Evolutionary conservation across 805 yeast genomes (phyloP).

Genomic region (Metschnikowia arizonensis): DNA sequence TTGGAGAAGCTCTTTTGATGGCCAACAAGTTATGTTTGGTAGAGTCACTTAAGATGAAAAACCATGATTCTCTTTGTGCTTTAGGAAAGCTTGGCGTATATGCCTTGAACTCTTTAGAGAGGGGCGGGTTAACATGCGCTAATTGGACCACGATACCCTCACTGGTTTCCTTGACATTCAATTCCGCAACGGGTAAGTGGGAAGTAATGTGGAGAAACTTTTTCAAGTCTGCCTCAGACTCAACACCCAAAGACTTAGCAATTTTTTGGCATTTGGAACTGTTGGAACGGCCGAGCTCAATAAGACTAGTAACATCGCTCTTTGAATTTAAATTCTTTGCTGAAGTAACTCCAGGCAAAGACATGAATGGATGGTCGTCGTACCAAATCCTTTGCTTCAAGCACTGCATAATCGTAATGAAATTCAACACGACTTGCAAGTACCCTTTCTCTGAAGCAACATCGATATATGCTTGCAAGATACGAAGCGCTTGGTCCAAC

Average conservation of each 20-base stretch:
- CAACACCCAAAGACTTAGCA: slow-evolving; percentile 39
- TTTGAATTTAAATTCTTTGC: neutral
- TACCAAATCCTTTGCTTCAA: slow-evolving; percentile 87
- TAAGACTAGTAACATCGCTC: slow-evolving; percentile 25
- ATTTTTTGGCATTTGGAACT: slow-evolving; percentile 30
- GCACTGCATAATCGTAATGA: slow-evolving; percentile 74
- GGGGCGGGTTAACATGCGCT: slow-evolving; percentile 48
- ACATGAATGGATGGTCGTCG: slow-evolving; percentile 64
- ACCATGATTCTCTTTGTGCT: slow-evolving; percentile 92
- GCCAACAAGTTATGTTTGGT: slow-evolving; percentile 52
- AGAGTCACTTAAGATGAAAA: slow-evolving; percentile 56
- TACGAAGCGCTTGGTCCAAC: slow-evolving; percentile 89
- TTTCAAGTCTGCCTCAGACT: slow-evolving; percentile 16
- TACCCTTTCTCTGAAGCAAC: slow-evolving; percentile 82
- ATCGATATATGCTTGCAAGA: slow-evolving; percentile 88
- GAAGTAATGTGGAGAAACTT: slow-evolving; percentile 52
- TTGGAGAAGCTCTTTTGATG: slow-evolving; percentile 75
- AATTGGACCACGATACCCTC: slow-evolving; percentile 43
- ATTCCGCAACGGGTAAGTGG: slow-evolving; percentile 58
- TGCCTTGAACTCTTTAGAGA: slow-evolving; percentile 58
- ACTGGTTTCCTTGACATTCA: slow-evolving; percentile 37
- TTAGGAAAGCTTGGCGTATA: slow-evolving; percentile 84
- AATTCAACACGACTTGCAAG: slow-evolving; percentile 52
- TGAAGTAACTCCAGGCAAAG: slow-evolving; percentile 46
- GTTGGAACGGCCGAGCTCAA: slow-evolving; percentile 41